phyloP scores from a whole-genome alignment of 2,329 filamentous ascomycete species.

The Alternaria sp. region DNA sequence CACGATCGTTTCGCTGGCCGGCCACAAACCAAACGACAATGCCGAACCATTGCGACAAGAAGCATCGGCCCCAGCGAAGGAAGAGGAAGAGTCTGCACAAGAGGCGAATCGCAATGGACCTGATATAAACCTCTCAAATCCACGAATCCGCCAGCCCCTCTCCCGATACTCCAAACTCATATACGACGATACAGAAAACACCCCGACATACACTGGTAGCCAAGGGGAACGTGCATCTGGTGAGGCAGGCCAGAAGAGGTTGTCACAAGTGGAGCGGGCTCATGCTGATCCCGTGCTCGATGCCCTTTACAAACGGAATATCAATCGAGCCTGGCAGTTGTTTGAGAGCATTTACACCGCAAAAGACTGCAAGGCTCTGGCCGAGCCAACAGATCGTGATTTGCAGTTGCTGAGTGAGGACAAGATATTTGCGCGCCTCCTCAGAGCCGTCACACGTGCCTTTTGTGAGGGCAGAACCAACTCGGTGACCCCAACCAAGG shows the following conservation, averaged over 20 bases:
- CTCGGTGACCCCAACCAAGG: conserved; percentile 31
- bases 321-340: conserved; percentile 37
- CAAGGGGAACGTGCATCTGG: neutral
- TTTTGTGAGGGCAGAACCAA: conserved; percentile 27
- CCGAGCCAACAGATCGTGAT: conserved; percentile 29
- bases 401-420: conserved; percentile 25
- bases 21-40: conserved; percentile 14
- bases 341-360: conserved; percentile 41
- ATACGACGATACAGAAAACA: neutral
- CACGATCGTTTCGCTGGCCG: conserved; percentile 43
- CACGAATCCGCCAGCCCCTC: neutral
- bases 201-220: neutral
- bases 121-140: neutral
- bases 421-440: conserved; percentile 34
- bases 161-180: conserved; percentile 30
- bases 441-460: conserved; percentile 17
- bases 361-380: conserved; percentile 40
- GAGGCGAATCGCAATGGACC: conserved; percentile 2
- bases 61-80: conserved; percentile 7
- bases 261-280: neutral
- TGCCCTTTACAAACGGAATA: neutral
- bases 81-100: conserved; percentile 8
- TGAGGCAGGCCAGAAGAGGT: neutral
- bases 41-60: conserved; percentile 14
- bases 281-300: neutral